phyloP scores from a whole-genome alignment of 306 rosid species.

The Cucurbita pepo region DNA sequence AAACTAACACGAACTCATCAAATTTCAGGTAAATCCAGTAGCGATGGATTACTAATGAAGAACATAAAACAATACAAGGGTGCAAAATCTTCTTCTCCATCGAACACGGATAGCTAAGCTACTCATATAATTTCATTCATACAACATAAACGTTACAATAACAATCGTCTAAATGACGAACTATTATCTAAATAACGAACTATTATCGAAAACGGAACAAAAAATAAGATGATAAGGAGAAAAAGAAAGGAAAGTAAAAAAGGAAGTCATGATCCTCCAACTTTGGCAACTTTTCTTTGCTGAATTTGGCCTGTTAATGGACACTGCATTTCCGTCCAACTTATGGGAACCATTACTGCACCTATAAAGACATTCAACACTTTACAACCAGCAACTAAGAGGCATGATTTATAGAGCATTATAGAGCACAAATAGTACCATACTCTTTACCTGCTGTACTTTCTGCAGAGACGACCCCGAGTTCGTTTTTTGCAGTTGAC shows the following conservation, averaged over 20 bases:
- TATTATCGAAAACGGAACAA: background rate
- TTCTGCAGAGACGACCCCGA: slow-evolving; percentile 81
- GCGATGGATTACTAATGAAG: too few relatives aligned
- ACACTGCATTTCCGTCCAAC: slow-evolving; percentile 96
- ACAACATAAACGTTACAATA: too few relatives aligned
- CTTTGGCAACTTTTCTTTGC: slow-evolving; percentile 82
- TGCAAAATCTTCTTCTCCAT: too few relatives aligned
- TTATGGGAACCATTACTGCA: slow-evolving; percentile 65
- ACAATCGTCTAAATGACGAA: too few relatives aligned
- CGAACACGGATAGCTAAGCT: too few relatives aligned
- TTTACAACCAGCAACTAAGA: too few relatives aligned
- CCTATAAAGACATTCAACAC: slow-evolving; percentile 19
- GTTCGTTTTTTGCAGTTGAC: slow-evolving; percentile 84
- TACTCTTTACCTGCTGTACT: slow-evolving; percentile 55
- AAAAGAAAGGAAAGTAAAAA: background rate
- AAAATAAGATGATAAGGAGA: background rate
- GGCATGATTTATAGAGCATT: too few relatives aligned
- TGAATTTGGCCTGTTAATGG: slow-evolving; percentile 73
- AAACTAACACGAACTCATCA: too few relatives aligned
- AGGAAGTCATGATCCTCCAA: slow-evolving; percentile 35
- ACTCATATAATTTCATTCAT: too few relatives aligned
- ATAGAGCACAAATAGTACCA: background rate
- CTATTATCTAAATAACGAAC: too few relatives aligned
- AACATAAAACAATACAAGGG: too few relatives aligned
- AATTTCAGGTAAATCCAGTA: too few relatives aligned